These are phyloP conservation scores for Mollisiaceae sp. DNA, from an alignment of 2,329 filamentous ascomycete species.

Conservation along the genomic window DNA sequence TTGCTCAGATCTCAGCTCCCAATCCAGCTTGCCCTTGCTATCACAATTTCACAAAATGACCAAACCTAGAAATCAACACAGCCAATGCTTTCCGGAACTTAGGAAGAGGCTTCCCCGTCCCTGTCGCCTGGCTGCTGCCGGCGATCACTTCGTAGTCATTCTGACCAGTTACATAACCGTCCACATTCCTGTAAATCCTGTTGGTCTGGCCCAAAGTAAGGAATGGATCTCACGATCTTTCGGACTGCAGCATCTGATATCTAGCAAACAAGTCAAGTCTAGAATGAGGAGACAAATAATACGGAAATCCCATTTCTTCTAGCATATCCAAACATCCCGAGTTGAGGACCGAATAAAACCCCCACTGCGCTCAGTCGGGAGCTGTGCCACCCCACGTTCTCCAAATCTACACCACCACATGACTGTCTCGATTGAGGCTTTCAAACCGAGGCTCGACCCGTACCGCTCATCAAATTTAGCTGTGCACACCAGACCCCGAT, in stretches of 20 bases:
- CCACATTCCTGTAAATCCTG: conserved; percentile 13
- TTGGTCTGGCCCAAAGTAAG: neutral
- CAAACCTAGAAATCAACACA: neutral
- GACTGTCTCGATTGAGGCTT: conserved; percentile 1
- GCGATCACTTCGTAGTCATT: conserved; percentile 15
- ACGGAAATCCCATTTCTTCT: neutral
- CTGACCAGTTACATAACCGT: conserved; percentile 24
- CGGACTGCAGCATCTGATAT: conserved; percentile 10
- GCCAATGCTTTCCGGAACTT: neutral
- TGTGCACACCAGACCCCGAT: conserved; percentile 2
- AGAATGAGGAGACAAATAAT: neutral
- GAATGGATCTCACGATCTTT: conserved; percentile 11
- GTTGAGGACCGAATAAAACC: neutral
- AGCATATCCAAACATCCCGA: neutral
- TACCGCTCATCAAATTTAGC: conserved; percentile 11
- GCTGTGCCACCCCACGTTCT: conserved; percentile 10
- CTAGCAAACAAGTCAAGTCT: neutral
- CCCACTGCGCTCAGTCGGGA: too few relatives aligned
- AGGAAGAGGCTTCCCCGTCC: conserved; percentile 21
- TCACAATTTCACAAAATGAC: conserved; percentile 22
- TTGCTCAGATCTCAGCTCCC: conserved; percentile 10
- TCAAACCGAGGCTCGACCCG: conserved; percentile 20
- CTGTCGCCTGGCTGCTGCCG: conserved; percentile 18
- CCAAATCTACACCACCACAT: neutral
- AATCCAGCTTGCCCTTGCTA: conserved; percentile 8